Conservation (phyloP, 2,329 filamentous ascomycete species). For the Thermomyces lanuginosus region DNA sequence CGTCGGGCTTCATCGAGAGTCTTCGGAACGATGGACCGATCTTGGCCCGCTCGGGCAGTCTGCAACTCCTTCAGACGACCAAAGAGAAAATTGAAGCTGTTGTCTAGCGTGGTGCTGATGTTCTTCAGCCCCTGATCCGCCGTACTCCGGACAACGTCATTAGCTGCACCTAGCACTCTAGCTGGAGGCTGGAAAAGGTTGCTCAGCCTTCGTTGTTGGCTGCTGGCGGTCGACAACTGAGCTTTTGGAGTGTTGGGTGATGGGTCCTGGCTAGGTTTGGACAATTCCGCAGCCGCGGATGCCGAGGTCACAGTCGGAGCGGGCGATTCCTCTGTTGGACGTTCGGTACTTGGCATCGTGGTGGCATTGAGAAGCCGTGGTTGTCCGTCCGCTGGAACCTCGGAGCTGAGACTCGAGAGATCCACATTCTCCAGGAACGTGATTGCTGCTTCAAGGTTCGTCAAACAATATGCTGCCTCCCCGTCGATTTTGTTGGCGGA, state of each 20-base stretch:
- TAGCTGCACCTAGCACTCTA: constrained; percentile 63
- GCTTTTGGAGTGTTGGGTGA: constrained; percentile 20
- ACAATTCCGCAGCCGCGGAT: constrained; percentile 15
- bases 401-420: constrained; percentile 67
- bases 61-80: constrained; percentile 61
- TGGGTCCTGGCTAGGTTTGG: constrained; percentile 14
- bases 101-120: constrained; percentile 76
- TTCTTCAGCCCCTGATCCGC: constrained; percentile 86
- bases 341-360: constrained; percentile 12
- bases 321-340: constrained; percentile 11
- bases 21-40: constrained; percentile 49
- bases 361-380: constrained; percentile 34
- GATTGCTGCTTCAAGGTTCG: constrained; percentile 86
- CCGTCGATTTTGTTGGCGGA: constrained; percentile 75
- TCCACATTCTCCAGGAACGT: constrained; percentile 93
- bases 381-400: constrained; percentile 56
- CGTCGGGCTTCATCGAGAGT: constrained; percentile 87
- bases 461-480: constrained; percentile 89
- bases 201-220: constrained; percentile 61
- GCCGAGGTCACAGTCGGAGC: constrained; percentile 15
- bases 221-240: constrained; percentile 15
- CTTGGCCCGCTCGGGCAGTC: constrained; percentile 32
- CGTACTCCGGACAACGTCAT: constrained; percentile 69
- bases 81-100: constrained; percentile 85
- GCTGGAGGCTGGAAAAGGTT: constrained; percentile 74